Evolutionary conservation across 1,284 basidiomycete species (phyloP), one percentile per base, ranked within the genome.

Genomic region (Mycosarcoma mackinlayi): DNA sequence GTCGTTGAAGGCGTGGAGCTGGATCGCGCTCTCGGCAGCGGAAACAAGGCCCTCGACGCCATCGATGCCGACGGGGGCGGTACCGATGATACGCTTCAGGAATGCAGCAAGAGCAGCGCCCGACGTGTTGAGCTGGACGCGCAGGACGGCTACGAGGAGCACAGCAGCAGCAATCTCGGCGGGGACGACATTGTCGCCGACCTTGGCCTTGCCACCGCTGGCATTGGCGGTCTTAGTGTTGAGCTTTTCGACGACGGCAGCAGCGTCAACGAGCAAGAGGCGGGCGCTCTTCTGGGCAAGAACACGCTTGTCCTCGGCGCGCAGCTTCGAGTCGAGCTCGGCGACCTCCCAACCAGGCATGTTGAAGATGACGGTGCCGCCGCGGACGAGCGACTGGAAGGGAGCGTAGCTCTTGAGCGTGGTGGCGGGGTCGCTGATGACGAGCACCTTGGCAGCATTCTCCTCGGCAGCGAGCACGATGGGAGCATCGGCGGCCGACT

Each of bases 311-410:
- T 81, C 80, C 44, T 67, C 73, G 31, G 78, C 74, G 21, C 66
- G 66, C 24, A 82, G 75, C 67, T 75, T 72, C 35, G 68, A 73
- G 28, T 69, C 63, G 34, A 82, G 70, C 62, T 81, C 80, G 30
- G 75, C 73, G 14, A 64, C 53, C 34, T 76, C 74, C 79, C 78
- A 79, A 16, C 73, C 76, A 37, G 72, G 65, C 6, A 71, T 67
- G 60, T 79, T 76, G 70, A 82, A 52, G 39, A 82, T 68, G 33
- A 82, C 75, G 25, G 75, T 75, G 21, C 78, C 80, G 40, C 78
- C 74, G 35, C 58, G 57, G 14, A 69, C 65, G 31, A 82, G 64
- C 19, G 76, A 66, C 40, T 68, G 68, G 57, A 82, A 76, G 39
- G 74, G 70, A 27, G 69, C 64, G 63, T 74, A 73, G 48, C 63